phyloP scores from a whole-genome alignment of 2,329 filamentous ascomycete genomes.

The Dactylellina parvicollis region DNA sequence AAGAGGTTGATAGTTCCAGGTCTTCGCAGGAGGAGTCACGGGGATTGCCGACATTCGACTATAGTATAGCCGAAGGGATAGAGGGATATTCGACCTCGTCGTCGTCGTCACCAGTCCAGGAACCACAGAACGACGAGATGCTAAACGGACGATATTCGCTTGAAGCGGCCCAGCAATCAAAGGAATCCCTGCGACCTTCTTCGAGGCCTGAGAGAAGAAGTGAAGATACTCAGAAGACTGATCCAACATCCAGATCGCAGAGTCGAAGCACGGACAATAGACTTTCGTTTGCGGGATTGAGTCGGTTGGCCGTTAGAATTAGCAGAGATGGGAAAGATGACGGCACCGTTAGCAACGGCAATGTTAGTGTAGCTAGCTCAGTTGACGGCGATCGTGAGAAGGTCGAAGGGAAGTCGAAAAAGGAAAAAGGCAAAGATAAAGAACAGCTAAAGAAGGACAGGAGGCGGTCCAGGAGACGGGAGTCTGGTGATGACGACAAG shows the following conservation, averaged over 20 bases:
- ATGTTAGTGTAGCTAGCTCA: slow-evolving; percentile 29
- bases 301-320: slow-evolving; percentile 38
- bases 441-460: slow-evolving; percentile 35
- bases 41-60: slow-evolving; percentile 46
- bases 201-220: slow-evolving; percentile 47
- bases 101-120: slow-evolving; percentile 42
- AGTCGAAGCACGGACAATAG: slow-evolving; percentile 43
- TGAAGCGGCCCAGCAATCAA: slow-evolving; percentile 26
- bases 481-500: slow-evolving; percentile 43
- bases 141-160: slow-evolving; percentile 40
- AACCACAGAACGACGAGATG: slow-evolving; percentile 27
- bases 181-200: slow-evolving; percentile 47
- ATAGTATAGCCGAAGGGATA: slow-evolving; percentile 31
- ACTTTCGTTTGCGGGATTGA: slow-evolving; percentile 47
- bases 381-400: slow-evolving; percentile 44
- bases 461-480: slow-evolving; percentile 34
- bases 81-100: slow-evolving; percentile 45
- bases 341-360: slow-evolving; percentile 13
- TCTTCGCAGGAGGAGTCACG: slow-evolving; percentile 48
- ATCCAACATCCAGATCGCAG: slow-evolving; percentile 23
- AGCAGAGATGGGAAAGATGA: slow-evolving; percentile 40
- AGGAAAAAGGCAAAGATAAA: slow-evolving; percentile 39
- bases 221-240: slow-evolving; percentile 3
- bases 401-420: slow-evolving; percentile 27
- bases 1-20: slow-evolving; percentile 46